Conservation (phyloP, 2,329 filamentous ascomycete species). For the Xylariaceae sp. region DNA sequence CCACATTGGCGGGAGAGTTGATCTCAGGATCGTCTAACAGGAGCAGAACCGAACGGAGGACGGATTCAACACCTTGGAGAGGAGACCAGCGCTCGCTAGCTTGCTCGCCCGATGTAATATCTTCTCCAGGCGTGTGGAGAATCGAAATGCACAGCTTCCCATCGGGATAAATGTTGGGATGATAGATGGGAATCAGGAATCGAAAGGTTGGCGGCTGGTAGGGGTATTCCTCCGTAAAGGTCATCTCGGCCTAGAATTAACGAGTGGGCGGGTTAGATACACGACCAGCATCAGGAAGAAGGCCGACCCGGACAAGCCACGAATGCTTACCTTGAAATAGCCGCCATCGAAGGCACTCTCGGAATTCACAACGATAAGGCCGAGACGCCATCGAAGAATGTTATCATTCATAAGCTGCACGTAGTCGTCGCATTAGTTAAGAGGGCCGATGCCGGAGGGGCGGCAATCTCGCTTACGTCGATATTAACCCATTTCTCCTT, state of each 20-base stretch:
- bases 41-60: slow-evolving; percentile 86
- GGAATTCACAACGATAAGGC: slow-evolving; percentile 86
- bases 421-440: slow-evolving; percentile 2
- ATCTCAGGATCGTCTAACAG: slow-evolving; percentile 93
- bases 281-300: background rate
- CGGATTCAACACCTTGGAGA: slow-evolving; percentile 88
- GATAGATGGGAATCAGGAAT: slow-evolving; percentile 73
- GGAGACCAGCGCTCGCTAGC: slow-evolving; percentile 94
- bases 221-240: slow-evolving; percentile 83
- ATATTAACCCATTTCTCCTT: slow-evolving; percentile 95
- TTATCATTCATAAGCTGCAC: slow-evolving; percentile 70
- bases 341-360: slow-evolving; percentile 90
- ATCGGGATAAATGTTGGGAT: slow-evolving; percentile 91
- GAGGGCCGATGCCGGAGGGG: slow-evolving; percentile 7
- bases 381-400: slow-evolving; percentile 81
- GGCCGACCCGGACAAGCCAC: background rate
- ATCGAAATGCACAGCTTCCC: slow-evolving; percentile 95
- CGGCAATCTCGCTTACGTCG: slow-evolving; percentile 52
- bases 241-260: slow-evolving; percentile 65
- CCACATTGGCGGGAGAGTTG: slow-evolving; percentile 89
- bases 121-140: slow-evolving; percentile 85
- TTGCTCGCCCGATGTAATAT: slow-evolving; percentile 84
- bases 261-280: background rate
- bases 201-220: slow-evolving; percentile 85
- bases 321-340: slow-evolving; percentile 66